These are phyloP conservation scores for Penicillium psychrofluorescens DNA, from an alignment of 495 filamentous ascomycete genomes.

Conservation along the genomic window DNA sequence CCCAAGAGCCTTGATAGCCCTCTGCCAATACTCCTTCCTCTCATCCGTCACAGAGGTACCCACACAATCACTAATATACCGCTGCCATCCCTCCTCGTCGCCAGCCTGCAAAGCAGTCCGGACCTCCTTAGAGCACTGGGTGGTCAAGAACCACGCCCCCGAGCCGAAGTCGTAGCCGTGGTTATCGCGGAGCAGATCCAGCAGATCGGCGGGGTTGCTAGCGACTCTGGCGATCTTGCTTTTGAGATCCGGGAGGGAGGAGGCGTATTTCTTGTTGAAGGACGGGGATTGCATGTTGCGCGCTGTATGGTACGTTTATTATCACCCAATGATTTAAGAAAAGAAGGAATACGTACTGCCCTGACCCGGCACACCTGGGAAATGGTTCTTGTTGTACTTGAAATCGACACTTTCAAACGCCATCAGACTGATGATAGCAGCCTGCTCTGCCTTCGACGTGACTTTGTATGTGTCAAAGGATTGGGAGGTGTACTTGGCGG, in stretches of 20 bases:
- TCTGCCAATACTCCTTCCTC: conserved; percentile 49
- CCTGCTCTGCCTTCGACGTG: conserved; percentile 46
- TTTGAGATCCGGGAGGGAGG: conserved; percentile 43
- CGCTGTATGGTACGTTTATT: conserved; percentile 17
- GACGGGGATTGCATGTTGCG: conserved; percentile 66
- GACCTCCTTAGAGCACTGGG: conserved; percentile 48
- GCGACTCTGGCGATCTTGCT: conserved; percentile 27
- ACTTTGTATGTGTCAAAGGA: conserved; percentile 54
- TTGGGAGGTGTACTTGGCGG: conserved; percentile 46
- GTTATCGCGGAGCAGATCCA: conserved; percentile 52
- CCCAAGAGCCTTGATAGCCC: conserved; percentile 32
- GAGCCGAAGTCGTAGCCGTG: conserved; percentile 60
- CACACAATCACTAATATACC: conserved; percentile 60
- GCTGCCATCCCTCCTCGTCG: conserved; percentile 47
- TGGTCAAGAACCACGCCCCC: conserved; percentile 68
- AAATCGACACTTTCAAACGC: conserved; percentile 63
- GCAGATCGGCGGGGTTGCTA: conserved; percentile 37
- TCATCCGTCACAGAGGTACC: conserved; percentile 42
- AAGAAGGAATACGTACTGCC: conserved; percentile 47
- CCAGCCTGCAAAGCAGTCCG: conserved; percentile 39
- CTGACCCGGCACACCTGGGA: conserved; percentile 57
- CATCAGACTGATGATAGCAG: conserved; percentile 56
- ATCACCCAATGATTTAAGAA: not conserved
- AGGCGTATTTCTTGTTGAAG: conserved; percentile 58
- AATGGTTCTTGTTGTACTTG: conserved; percentile 60